Evolutionary conservation across 2,329 filamentous ascomycete genomes (phyloP).

Genomic region (Cladosporium velox): DNA sequence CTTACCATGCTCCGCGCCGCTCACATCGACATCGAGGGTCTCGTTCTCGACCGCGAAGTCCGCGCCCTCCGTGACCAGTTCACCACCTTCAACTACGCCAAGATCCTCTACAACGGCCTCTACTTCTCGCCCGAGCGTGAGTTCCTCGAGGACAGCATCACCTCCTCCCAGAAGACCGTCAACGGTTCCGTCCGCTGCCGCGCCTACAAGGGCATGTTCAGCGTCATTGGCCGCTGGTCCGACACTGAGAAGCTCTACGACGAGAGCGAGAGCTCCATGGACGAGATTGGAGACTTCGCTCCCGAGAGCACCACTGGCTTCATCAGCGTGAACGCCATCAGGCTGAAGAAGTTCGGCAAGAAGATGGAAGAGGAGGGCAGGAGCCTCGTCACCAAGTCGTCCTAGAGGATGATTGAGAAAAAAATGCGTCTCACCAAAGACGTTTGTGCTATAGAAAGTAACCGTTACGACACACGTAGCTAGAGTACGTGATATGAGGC

Average conservation of each 20-base stretch:
- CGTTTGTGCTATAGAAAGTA: slow-evolving; percentile 15
- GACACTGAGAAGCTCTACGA: slow-evolving; percentile 71
- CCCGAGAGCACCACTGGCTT: slow-evolving; percentile 68
- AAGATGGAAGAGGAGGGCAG: slow-evolving; percentile 41
- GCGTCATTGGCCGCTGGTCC: slow-evolving; percentile 59
- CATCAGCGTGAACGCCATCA: slow-evolving; percentile 69
- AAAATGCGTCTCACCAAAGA: not conserved
- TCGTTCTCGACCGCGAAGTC: slow-evolving; percentile 68
- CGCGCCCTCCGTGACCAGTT: slow-evolving; percentile 71
- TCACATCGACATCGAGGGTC: slow-evolving; percentile 65
- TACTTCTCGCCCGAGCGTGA: slow-evolving; percentile 72
- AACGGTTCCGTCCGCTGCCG: slow-evolving; percentile 64
- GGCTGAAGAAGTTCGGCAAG: slow-evolving; percentile 48
- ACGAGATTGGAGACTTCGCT: slow-evolving; percentile 68
- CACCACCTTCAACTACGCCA: slow-evolving; percentile 64
- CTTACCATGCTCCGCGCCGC: slow-evolving; percentile 59
- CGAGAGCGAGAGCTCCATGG: slow-evolving; percentile 67
- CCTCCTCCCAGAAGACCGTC: slow-evolving; percentile 61
- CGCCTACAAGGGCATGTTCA: slow-evolving; percentile 67
- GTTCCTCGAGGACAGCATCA: slow-evolving; percentile 67
- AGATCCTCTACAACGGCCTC: slow-evolving; percentile 62
- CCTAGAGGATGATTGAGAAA: not conserved
- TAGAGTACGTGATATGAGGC: slow-evolving; percentile 19
- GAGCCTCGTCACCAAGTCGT: slow-evolving; percentile 33
- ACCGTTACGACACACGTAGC: slow-evolving; percentile 5